phyloP scores from a whole-genome alignment of 2,329 filamentous ascomycete species.

The Fusarium clavum region DNA sequence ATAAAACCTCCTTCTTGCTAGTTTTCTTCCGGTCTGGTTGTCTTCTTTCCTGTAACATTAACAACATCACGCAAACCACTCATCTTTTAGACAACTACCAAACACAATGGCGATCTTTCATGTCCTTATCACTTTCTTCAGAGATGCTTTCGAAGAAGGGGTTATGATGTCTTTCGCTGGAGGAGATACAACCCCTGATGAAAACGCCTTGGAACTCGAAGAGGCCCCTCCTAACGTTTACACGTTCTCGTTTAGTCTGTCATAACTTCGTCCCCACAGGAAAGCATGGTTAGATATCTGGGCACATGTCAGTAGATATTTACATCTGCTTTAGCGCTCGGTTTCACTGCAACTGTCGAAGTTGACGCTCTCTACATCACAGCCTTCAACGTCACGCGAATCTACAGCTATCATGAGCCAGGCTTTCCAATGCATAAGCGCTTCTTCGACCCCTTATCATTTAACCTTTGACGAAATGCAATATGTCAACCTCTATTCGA shows the following conservation, averaged over 20 bases:
- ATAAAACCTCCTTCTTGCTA: too few species aligned
- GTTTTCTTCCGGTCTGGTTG: too few species aligned
- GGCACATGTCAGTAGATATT: background rate
- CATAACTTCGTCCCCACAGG: rapidly evolving
- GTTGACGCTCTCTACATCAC: background rate
- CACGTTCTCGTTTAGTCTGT: rapidly evolving
- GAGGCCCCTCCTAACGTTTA: background rate
- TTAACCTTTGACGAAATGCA: background rate
- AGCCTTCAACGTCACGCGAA: rapidly evolving
- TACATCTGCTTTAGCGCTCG: background rate
- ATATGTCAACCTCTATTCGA: rapidly evolving
- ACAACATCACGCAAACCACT: background rate
- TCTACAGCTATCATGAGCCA: background rate
- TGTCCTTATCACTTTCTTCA: background rate
- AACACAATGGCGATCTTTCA: background rate
- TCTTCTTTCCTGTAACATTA: too few species aligned
- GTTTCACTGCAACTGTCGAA: too few species aligned
- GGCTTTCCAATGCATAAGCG: too few species aligned
- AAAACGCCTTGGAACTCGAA: background rate
- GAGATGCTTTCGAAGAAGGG: background rate
- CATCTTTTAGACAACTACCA: background rate
- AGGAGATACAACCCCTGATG: background rate
- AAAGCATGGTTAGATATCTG: rapidly evolving
- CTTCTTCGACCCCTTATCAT: background rate
- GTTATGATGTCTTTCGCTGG: background rate